Evolutionary conservation across 1,284 basidiomycete species (phyloP).

Genomic region (Cutaneotrichosporon sp.): DNA sequence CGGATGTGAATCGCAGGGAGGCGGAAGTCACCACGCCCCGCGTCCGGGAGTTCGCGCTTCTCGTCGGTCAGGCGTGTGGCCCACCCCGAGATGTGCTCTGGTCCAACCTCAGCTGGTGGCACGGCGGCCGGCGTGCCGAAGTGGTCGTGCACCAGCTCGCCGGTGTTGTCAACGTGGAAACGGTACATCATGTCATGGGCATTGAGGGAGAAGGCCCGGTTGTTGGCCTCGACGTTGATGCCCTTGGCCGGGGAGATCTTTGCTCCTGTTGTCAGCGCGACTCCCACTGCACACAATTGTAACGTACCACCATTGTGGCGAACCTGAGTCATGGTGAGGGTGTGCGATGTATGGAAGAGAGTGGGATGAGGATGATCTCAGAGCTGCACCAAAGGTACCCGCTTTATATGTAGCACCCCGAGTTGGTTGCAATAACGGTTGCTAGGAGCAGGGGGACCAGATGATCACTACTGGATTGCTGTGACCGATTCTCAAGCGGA

Average conservation of each 20-base stretch:
- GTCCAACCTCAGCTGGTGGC: neutral
- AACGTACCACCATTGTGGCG: neutral
- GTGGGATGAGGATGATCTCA: neutral
- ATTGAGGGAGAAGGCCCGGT: slow-evolving; percentile 1
- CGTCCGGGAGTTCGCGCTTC: slow-evolving; percentile 28
- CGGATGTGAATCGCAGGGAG: slow-evolving; percentile 27
- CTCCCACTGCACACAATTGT: no score
- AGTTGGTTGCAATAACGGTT: no score
- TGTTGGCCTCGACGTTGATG: neutral
- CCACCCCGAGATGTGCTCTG: slow-evolving; percentile 1
- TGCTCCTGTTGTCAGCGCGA: neutral
- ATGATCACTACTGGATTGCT: no score
- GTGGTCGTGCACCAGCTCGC: slow-evolving; percentile 31
- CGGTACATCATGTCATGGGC: neutral
- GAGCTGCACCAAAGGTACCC: no score
- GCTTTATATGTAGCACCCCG: no score
- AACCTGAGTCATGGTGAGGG: neutral
- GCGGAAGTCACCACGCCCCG: slow-evolving; percentile 31
- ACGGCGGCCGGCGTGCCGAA: slow-evolving; percentile 11
- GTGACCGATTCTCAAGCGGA: no score
- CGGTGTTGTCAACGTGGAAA: slow-evolving; percentile 11
- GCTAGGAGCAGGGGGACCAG: no score
- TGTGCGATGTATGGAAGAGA: neutral
- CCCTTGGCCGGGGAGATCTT: neutral
- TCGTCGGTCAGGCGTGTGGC: neutral